Evolutionary conservation across 2,329 filamentous ascomycete species (phyloP).

Genomic region (Talaromyces rugulosus): DNA sequence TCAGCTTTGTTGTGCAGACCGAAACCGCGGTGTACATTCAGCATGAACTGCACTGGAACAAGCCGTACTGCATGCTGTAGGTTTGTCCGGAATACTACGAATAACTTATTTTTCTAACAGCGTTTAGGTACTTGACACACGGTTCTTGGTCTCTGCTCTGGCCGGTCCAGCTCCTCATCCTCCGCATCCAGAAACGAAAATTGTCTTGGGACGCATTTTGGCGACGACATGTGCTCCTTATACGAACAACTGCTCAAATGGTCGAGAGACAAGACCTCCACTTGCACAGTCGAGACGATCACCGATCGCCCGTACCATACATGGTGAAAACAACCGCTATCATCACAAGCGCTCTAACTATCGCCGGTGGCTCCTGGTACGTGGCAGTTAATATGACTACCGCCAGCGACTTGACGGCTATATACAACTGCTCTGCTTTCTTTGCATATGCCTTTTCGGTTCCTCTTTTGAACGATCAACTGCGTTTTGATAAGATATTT

Average conservation of each 20-base stretch:
- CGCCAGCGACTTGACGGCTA: conserved; percentile 88
- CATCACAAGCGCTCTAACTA: conserved; percentile 78
- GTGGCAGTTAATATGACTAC: conserved; percentile 90
- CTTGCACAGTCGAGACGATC: conserved; percentile 41
- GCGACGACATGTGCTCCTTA: conserved; percentile 63
- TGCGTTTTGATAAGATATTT: conserved; percentile 78
- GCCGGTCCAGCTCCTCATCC: conserved; percentile 74
- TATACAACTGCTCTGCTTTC: conserved; percentile 99
- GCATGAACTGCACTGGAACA: conserved; percentile 87
- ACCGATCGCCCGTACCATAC: conserved; percentile 60
- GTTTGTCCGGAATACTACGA: conserved; percentile 16
- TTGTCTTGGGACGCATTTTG: conserved; percentile 82
- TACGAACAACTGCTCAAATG: conserved; percentile 73
- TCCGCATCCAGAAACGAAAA: conserved; percentile 73
- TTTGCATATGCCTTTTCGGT: conserved; percentile 98
- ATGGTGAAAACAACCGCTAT: conserved; percentile 74
- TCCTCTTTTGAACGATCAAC: conserved; percentile 77
- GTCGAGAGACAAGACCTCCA: conserved; percentile 74
- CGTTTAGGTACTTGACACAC: conserved; percentile 73
- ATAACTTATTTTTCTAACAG: background rate
- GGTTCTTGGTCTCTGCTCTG: conserved; percentile 89
- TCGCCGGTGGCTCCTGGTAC: conserved; percentile 94
- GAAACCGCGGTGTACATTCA: conserved; percentile 95
- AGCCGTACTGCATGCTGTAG: conserved; percentile 99
- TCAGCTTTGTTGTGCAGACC: conserved; percentile 90